Base-by-base conservation (phyloP, 192 early-diverging fungal genomes). In the Geranomyces variabilis region DNA sequence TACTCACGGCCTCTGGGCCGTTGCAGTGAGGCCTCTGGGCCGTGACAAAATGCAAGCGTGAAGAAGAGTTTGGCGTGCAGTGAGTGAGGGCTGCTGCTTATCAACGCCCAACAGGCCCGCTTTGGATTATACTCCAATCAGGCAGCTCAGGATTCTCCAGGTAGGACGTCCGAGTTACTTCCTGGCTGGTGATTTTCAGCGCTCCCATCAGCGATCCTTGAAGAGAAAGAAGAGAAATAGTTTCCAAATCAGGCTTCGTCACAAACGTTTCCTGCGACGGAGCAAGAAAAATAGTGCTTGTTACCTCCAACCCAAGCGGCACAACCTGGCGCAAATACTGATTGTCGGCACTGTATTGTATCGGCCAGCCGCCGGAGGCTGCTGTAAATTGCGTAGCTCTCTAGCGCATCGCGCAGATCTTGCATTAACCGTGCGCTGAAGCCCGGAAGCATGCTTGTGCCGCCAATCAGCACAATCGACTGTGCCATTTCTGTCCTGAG, bases 271-370 rank as follows among this genome's bases (percentile, higher is more conserved):
- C n/a, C n/a, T n/a, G n/a, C n/a, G n/a, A n/a, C n/a, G n/a, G n/a
- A n/a, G n/a, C n/a, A n/a, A n/a, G n/a, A n/a, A n/a, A n/a, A n/a
- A n/a, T n/a, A n/a, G n/a, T n/a, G n/a, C n/a, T n/a, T n/a, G n/a
- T n/a, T 60, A 60, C 58, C 58, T 60, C 94, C 94, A 67, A 93
- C 86, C 94, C 94, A 96, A 9, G 84, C 76, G 0, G 90, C 80
- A n/a, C 87, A 81, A 61, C 91, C 90, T 15, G 82, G 74, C 59
- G 78, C 77, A 78, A 94, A 94, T 0, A 92, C 83, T 26, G 81
- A 78, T 21, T 75, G 60, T 48, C 74, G 1, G 47, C 69, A 61
- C 0, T 76, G 43, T 7, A 77, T 74, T 56, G 22, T n/a, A 79
- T 19, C 46, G 24, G 41, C 49, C 44, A 75, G 30, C 15, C 48